A percentile compares a stretch with the other conserved stretches of the same genome.
Conservation (phyloP, 1,284 basidiomycete genomes). For the Phylloporus sp. region DNA sequence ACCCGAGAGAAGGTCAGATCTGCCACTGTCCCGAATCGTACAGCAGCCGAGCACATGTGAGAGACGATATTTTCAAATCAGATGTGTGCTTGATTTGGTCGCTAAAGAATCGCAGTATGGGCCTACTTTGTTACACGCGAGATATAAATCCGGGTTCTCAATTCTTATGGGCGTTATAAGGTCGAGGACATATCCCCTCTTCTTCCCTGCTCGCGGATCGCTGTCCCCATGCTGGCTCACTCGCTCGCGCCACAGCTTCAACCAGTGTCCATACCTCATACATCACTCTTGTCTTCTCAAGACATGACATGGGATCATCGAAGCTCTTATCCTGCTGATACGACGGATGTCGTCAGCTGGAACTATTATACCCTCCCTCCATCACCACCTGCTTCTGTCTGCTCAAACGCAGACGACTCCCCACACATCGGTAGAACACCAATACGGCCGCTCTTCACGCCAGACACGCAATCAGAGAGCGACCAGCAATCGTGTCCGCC, state of each 20-base stretch:
- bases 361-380: constrained; percentile 57
- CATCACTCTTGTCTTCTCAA: constrained; percentile 52
- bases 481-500: constrained; percentile 67
- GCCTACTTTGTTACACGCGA: constrained; percentile 37
- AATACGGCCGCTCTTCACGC: constrained; percentile 56
- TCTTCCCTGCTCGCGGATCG: constrained; percentile 17
- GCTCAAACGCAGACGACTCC: constrained; percentile 53
- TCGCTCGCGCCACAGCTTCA: constrained; percentile 43
- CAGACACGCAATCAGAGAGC: constrained; percentile 52
- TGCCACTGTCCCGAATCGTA: constrained; percentile 36
- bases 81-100: constrained; percentile 44
- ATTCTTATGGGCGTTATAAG: constrained; percentile 28
- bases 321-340: constrained; percentile 46
- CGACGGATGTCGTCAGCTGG: constrained; percentile 53
- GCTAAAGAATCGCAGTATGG: constrained; percentile 33
- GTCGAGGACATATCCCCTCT: constrained; percentile 28
- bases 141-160: constrained; percentile 40
- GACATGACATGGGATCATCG: constrained; percentile 58
- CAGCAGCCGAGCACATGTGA: constrained; percentile 43
- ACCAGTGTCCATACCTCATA: constrained; percentile 59
- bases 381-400: constrained; percentile 60
- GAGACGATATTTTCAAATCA: constrained; percentile 44
- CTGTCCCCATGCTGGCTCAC: constrained; percentile 22
- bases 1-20: constrained; percentile 40
- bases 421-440: constrained; percentile 55